Evolutionary conservation across 2,329 filamentous ascomycete genomes (phyloP).

Genomic region (Cladophialophora yegresii): DNA sequence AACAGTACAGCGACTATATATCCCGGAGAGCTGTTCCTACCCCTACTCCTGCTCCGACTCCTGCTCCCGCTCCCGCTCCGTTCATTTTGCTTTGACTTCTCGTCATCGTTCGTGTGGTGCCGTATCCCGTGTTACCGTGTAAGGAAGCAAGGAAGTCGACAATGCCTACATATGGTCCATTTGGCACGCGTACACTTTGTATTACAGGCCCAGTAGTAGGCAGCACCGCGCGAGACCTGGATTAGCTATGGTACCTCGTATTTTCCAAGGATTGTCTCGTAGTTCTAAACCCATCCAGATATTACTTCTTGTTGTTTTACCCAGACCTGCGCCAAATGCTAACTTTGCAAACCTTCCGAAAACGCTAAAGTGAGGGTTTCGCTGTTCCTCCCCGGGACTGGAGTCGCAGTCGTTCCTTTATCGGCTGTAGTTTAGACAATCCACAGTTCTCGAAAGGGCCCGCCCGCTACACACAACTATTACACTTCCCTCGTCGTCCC

Average conservation of each 20-base stretch:
- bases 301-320: neutral
- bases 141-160: too few species aligned
- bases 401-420: neutral
- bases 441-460: neutral
- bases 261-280: neutral
- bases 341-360: neutral
- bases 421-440: neutral
- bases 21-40: too few species aligned
- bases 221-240: too few species aligned
- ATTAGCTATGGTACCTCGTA: neutral
- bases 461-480: neutral
- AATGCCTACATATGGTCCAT: too few species aligned
- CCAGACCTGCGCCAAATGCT: neutral
- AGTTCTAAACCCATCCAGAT: neutral
- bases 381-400: neutral
- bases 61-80: too few species aligned
- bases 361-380: neutral
- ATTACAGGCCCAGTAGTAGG: too few species aligned
- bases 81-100: too few species aligned
- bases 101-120: too few species aligned
- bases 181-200: too few species aligned
- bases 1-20: too few species aligned
- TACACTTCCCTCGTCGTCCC: neutral
- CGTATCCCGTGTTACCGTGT: too few species aligned
- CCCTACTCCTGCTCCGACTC: too few species aligned